These are phyloP conservation scores for Solanum chiquidenum DNA, from an alignment of 257 asterid genomes.

Conservation along the genomic window DNA sequence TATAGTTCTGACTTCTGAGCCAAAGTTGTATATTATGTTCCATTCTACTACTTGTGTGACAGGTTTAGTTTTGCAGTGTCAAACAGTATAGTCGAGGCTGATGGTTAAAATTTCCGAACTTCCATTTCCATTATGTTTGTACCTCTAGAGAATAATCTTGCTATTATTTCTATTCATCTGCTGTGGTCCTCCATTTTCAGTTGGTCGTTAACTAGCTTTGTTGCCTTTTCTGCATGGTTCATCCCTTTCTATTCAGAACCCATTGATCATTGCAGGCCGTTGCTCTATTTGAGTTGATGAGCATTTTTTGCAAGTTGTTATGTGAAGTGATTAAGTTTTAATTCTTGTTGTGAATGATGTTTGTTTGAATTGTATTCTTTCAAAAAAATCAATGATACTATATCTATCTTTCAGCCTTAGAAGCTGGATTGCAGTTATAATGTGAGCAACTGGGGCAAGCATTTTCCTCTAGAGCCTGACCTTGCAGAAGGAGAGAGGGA, in stretches of 20 bases:
- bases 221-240: not conserved
- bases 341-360: constrained; percentile 2
- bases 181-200: not conserved
- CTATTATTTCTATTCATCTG: not conserved
- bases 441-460: constrained; percentile 42
- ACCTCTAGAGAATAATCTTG: not conserved
- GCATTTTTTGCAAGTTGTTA: not conserved
- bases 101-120: not conserved
- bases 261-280: not conserved
- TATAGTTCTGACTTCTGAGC: not conserved
- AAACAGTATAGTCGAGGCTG: not conserved
- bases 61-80: not conserved
- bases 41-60: not conserved
- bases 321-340: not conserved
- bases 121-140: not conserved
- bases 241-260: not conserved
- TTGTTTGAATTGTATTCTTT: constrained; percentile 6
- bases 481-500: not conserved
- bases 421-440: constrained; percentile 45
- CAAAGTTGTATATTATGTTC: not conserved
- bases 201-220: not conserved
- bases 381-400: constrained; percentile 24
- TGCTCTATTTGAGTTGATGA: not conserved
- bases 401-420: constrained; percentile 36
- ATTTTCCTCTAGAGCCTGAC: not conserved